phyloP scores from a whole-genome alignment of 345 rosid species.

The Anacardium occidentale region DNA sequence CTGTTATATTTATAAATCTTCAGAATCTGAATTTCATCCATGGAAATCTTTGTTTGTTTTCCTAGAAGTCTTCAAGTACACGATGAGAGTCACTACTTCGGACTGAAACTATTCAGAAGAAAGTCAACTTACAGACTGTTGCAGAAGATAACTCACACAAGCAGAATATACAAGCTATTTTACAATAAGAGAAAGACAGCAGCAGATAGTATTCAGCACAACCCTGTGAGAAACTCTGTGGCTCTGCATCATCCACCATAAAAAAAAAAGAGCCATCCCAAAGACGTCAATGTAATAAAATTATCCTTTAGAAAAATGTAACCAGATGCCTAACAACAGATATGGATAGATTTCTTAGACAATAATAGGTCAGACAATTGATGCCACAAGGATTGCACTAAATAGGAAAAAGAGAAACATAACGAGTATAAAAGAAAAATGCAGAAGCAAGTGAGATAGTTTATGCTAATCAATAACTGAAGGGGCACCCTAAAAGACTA shows the following conservation, averaged over 20 bases:
- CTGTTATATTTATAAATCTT: not conserved
- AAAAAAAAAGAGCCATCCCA: too few relatives aligned
- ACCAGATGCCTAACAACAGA: too few relatives aligned
- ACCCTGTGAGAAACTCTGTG: not conserved
- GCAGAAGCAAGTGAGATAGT: not conserved
- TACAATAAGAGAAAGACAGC: not conserved
- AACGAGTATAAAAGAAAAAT: too few relatives aligned
- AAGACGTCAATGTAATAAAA: too few relatives aligned
- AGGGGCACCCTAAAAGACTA: not conserved
- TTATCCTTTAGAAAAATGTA: too few relatives aligned
- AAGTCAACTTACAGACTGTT: not conserved
- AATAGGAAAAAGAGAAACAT: too few relatives aligned
- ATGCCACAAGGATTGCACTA: too few relatives aligned
- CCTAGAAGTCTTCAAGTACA: not conserved
- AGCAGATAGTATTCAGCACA: not conserved
- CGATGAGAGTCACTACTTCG: not conserved
- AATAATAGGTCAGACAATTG: too few relatives aligned
- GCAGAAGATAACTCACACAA: not conserved
- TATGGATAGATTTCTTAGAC: too few relatives aligned
- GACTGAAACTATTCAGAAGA: not conserved
- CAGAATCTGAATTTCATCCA: conserved; percentile 11
- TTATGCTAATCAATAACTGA: not conserved
- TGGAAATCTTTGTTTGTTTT: not conserved
- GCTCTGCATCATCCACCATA: not conserved
- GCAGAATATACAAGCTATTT: not conserved